Percentiles rank a stretch among this genome's conserved stretches.
phyloP scores from a whole-genome alignment of 306 rosid genomes.

The Cucurbita maxima region DNA sequence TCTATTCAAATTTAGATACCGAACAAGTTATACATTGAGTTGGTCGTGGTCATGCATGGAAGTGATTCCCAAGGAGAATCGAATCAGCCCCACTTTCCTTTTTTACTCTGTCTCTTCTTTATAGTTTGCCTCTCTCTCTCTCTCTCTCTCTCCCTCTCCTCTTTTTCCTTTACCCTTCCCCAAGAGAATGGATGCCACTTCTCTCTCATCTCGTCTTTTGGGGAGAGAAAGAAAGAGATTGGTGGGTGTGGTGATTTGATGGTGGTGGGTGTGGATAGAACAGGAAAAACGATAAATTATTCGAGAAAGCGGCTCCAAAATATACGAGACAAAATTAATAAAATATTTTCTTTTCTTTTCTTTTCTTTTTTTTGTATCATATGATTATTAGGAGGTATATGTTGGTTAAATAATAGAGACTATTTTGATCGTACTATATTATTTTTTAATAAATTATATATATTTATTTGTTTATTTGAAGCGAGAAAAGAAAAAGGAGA shows the following conservation, averaged over 20 bases:
- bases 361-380: too few species aligned
- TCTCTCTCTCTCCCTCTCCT: background rate
- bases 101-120: conserved; percentile 50
- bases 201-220: conserved; percentile 4
- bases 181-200: conserved; percentile 81
- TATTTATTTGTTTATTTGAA: background rate
- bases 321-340: too few species aligned
- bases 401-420: too few species aligned
- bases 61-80: conserved; percentile 73
- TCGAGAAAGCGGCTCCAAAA: too few species aligned
- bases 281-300: too few species aligned
- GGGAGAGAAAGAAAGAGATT: background rate
- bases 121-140: conserved; percentile 46
- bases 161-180: conserved; percentile 64
- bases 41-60: conserved; percentile 84
- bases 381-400: too few species aligned
- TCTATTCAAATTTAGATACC: background rate
- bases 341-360: too few species aligned
- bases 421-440: too few species aligned
- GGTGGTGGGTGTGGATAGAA: too few species aligned
- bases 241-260: too few species aligned
- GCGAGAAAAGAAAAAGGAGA: conserved; percentile 11
- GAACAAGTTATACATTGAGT: background rate
- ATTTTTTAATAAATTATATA: too few species aligned
- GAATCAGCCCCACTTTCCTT: conserved; percentile 42